Evolutionary conservation across 2,329 filamentous ascomycete genomes (phyloP).

Genomic region (Sporothrix dimorphospora): DNA sequence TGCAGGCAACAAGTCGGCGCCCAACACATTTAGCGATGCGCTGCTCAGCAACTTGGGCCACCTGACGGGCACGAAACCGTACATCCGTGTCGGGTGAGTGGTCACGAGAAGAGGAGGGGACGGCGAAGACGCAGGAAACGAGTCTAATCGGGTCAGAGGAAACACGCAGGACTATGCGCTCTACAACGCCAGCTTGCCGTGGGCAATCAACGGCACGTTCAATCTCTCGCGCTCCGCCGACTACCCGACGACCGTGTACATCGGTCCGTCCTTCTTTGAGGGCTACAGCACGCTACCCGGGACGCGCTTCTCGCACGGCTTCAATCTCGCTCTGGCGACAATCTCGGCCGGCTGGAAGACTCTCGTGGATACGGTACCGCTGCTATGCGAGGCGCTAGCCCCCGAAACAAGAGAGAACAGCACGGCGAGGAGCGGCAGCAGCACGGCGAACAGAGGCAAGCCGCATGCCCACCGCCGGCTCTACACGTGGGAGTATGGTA

Average conservation of each 20-base stretch:
- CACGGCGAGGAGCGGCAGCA: background rate
- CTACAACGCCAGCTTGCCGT: slow-evolving; percentile 56
- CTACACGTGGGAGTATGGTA: slow-evolving; percentile 63
- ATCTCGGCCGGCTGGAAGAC: slow-evolving; percentile 54
- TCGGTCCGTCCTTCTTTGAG: slow-evolving; percentile 66
- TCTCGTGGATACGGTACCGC: slow-evolving; percentile 56
- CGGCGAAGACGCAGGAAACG: background rate
- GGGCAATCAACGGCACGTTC: slow-evolving; percentile 57
- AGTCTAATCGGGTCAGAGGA: slow-evolving; percentile 45
- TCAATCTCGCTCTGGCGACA: slow-evolving; percentile 57
- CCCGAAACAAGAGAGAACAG: slow-evolving; percentile 28
- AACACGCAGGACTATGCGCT: slow-evolving; percentile 69
- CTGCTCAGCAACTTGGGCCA: slow-evolving; percentile 59
- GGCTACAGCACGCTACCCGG: slow-evolving; percentile 61
- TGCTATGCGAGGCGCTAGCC: slow-evolving; percentile 60
- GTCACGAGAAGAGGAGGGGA: background rate
- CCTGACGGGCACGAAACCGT: slow-evolving; percentile 59
- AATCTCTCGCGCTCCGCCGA: slow-evolving; percentile 55
- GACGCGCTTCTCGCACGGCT: slow-evolving; percentile 60
- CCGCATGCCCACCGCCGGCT: slow-evolving; percentile 37
- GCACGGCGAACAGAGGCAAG: background rate
- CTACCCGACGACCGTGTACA: slow-evolving; percentile 63
- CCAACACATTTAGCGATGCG: slow-evolving; percentile 64
- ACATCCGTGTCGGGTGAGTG: slow-evolving; percentile 57
- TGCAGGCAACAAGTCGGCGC: slow-evolving; percentile 55